These are phyloP conservation scores for Cryptococcus hybrid DNA, from an alignment of 1,284 basidiomycete species.

Conservation along the genomic window DNA sequence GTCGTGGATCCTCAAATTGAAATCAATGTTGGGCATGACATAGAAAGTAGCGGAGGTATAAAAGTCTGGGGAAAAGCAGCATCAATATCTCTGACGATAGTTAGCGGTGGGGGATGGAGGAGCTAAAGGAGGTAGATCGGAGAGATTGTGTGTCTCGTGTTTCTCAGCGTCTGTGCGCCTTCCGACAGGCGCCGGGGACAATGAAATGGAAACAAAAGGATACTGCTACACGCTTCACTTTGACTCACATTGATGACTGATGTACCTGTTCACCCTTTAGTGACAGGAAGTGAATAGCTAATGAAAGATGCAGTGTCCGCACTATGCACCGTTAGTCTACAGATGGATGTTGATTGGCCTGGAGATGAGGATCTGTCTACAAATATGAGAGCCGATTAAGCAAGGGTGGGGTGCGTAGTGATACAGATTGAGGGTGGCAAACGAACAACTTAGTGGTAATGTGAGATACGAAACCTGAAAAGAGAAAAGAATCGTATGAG, in stretches of 20 bases:
- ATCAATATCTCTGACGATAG: no score
- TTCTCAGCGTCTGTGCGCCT: neutral
- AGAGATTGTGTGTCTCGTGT: neutral
- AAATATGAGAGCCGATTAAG: neutral
- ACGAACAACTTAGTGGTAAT: neutral
- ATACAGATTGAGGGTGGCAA: neutral
- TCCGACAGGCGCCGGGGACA: neutral
- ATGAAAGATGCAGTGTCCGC: no score
- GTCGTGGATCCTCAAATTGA: neutral
- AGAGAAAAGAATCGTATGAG: no score
- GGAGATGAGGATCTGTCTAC: neutral
- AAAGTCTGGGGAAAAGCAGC: neutral
- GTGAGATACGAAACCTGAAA: no score
- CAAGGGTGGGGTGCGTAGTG: neutral
- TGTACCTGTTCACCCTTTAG: neutral
- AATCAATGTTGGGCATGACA: neutral
- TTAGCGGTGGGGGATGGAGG: neutral
- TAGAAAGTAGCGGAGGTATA: neutral
- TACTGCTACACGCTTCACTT: neutral
- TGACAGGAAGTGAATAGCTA: neutral
- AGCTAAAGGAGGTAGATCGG: neutral
- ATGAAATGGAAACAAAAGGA: neutral
- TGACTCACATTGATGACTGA: neutral
- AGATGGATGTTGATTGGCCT: no score
- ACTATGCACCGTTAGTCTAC: no score